Conservation (phyloP, 352 stramenopile genomes). For the Phytophthora brassicae region DNA sequence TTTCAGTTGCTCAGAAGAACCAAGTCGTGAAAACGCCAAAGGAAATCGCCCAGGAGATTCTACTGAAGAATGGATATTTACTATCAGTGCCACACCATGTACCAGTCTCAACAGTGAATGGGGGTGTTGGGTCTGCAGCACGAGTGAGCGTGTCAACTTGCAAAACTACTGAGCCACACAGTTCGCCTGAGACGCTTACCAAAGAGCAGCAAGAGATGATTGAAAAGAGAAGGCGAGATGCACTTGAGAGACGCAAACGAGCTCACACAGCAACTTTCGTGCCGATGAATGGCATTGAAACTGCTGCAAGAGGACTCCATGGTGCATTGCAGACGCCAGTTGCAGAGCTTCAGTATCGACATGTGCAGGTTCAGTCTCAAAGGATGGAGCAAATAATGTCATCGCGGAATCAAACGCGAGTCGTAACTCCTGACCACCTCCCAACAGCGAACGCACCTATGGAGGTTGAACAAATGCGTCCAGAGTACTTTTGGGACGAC, state of each 20-base stretch:
- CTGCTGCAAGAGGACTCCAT: not conserved
- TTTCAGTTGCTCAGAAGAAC: slow-evolving; percentile 56
- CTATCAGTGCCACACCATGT: slow-evolving; percentile 4
- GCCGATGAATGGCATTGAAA: not conserved
- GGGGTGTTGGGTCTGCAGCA: not conserved
- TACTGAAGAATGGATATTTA: slow-evolving; percentile 64
- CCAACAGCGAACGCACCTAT: not conserved
- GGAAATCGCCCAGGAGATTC: slow-evolving; percentile 60
- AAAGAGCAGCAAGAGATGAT: slow-evolving; percentile 56
- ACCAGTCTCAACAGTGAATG: not conserved
- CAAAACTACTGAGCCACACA: slow-evolving; percentile 8
- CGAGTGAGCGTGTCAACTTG: not conserved
- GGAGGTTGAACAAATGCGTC: slow-evolving; percentile 7
- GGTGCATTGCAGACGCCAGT: not conserved
- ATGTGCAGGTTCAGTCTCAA: not conserved
- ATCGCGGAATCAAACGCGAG: not conserved
- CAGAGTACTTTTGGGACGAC: slow-evolving; percentile 40
- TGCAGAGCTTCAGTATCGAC: not conserved
- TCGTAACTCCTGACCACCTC: slow-evolving; percentile 30
- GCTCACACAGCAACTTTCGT: slow-evolving; percentile 7
- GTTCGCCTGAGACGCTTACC: slow-evolving; percentile 47
- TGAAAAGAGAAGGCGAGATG: slow-evolving; percentile 51
- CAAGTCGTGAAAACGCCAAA: slow-evolving; percentile 55
- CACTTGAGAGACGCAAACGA: slow-evolving; percentile 56
- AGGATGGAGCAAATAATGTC: not conserved